Percentiles rank a stretch among this genome's conserved stretches.
phyloP scores from a whole-genome alignment of 768 basidiomycete genomes.

The Cystofilobasidium capitatum region DNA sequence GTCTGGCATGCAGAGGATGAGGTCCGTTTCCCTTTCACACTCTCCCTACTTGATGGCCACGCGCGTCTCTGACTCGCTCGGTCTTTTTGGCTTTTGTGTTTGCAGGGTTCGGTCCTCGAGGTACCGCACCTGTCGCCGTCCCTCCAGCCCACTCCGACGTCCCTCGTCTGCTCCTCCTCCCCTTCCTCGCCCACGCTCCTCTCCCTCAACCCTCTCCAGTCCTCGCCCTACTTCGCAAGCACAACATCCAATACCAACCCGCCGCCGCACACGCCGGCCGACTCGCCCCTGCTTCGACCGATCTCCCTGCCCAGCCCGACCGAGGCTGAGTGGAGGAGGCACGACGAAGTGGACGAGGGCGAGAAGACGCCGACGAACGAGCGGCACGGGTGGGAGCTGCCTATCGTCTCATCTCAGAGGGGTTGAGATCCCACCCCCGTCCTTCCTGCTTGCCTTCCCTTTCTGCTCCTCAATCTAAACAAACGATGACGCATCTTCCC shows the following conservation, averaged over 20 bases:
- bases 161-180: too few relatives aligned
- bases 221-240: slow-evolving; percentile 3
- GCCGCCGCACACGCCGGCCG: slow-evolving; percentile 41
- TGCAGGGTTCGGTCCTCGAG: slow-evolving; percentile 24
- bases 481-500: too few relatives aligned
- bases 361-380: slow-evolving; percentile 5
- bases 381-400: neutral
- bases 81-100: neutral
- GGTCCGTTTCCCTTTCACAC: neutral
- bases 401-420: too few relatives aligned
- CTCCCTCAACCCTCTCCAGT: neutral
- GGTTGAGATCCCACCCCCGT: too few relatives aligned
- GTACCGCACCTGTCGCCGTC: slow-evolving; percentile 23
- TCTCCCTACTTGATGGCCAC: neutral
- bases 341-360: neutral
- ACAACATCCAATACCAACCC: slow-evolving; percentile 33
- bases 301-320: neutral
- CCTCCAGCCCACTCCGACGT: slow-evolving; percentile 1
- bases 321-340: neutral
- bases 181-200: neutral
- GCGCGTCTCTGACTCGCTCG: neutral
- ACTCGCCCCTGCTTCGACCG: slow-evolving; percentile 14
- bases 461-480: too few relatives aligned
- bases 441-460: too few relatives aligned
- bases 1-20: slow-evolving; percentile 21